phyloP scores from a whole-genome alignment of 2,329 filamentous ascomycete genomes.

The Sarocladium kiliense region DNA sequence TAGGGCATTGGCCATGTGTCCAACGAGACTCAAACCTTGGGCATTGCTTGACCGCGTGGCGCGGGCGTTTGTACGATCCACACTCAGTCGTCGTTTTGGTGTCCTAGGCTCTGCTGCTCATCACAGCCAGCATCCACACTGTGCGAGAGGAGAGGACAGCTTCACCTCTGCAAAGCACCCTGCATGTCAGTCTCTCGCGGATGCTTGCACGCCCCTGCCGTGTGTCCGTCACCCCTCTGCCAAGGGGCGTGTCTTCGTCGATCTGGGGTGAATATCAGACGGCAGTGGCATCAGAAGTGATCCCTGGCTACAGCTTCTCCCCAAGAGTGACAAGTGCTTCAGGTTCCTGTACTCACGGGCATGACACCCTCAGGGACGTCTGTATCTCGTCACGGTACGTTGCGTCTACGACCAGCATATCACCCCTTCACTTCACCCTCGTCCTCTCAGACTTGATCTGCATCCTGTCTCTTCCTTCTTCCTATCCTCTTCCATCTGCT shows the following conservation, averaged over 20 bases:
- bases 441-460: not conserved
- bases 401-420: not conserved
- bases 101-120: not conserved
- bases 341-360: not conserved
- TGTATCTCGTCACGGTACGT: constrained; percentile 1
- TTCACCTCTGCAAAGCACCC: too few relatives aligned
- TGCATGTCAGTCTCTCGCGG: not conserved
- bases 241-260: not conserved
- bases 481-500: too few relatives aligned
- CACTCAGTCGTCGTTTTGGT: not conserved
- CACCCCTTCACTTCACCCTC: not conserved
- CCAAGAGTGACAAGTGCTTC: constrained; percentile 1
- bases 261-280: constrained; percentile 5
- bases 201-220: not conserved
- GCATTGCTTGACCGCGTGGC: not conserved
- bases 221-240: not conserved
- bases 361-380: not conserved
- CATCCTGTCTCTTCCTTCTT: not conserved
- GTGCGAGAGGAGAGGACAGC: not conserved
- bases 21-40: not conserved
- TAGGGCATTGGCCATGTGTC: not conserved
- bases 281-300: not conserved
- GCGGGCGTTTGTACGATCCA: not conserved
- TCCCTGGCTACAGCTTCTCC: not conserved
- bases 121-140: not conserved